Conservation (phyloP, 768 basidiomycete species). For the Termitomyces sp. region DNA sequence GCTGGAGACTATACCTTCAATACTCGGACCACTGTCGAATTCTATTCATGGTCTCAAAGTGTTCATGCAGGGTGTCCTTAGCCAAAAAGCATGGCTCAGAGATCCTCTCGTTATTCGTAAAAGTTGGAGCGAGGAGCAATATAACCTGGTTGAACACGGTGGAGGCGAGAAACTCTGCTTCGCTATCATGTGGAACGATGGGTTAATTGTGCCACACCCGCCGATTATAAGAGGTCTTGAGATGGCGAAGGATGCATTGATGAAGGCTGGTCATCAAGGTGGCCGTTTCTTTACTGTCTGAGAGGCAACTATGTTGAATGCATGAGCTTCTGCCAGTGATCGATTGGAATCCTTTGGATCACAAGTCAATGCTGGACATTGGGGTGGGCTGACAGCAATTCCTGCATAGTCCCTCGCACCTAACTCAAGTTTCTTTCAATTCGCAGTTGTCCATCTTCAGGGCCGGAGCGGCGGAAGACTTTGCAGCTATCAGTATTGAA, state of each 20-base stretch:
- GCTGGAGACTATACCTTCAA: slow-evolving; percentile 64
- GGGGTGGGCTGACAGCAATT: slow-evolving; percentile 27
- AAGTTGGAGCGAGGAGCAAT: slow-evolving; percentile 56
- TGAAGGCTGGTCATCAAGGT: slow-evolving; percentile 64
- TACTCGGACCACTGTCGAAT: slow-evolving; percentile 66
- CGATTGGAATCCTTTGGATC: slow-evolving; percentile 58
- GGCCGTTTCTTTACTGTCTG: not conserved
- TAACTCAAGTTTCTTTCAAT: not conserved
- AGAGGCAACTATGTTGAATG: not conserved
- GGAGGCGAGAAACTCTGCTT: slow-evolving; percentile 47
- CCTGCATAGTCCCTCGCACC: not conserved
- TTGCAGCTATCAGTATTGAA: slow-evolving; percentile 23
- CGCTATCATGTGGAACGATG: slow-evolving; percentile 65
- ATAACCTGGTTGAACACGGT: slow-evolving; percentile 53
- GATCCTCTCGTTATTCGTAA: slow-evolving; percentile 58
- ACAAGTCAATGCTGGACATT: slow-evolving; percentile 35
- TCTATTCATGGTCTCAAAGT: slow-evolving; percentile 55
- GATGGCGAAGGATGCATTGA: slow-evolving; percentile 47
- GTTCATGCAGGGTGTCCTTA: slow-evolving; percentile 62
- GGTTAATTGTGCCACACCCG: slow-evolving; percentile 52
- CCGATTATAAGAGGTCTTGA: slow-evolving; percentile 59
- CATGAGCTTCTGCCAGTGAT: slow-evolving; percentile 40
- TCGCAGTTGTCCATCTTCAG: not conserved
- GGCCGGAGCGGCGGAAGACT: slow-evolving; percentile 11
- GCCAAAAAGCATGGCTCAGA: slow-evolving; percentile 54